Percentiles rank a stretch among this genome's conserved stretches.
phyloP scores from a whole-genome alignment of 805 yeast species.

The Cyberlindnera meyerae region DNA sequence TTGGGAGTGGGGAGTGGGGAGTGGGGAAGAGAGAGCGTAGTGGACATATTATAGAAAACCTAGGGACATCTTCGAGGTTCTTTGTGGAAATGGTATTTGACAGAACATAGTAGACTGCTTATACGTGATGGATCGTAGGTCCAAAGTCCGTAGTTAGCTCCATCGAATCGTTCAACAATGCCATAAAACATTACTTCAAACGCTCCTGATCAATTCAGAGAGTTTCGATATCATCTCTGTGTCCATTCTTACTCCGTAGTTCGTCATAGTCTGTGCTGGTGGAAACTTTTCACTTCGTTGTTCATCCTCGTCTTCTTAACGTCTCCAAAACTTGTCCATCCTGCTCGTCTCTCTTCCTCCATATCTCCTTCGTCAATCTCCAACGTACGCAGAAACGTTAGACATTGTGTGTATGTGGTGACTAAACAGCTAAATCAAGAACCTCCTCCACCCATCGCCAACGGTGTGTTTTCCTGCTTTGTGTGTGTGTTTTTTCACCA shows the following conservation, averaged over 20 bases:
- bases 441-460: background rate
- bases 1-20: background rate
- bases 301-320: background rate
- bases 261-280: too few species aligned
- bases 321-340: background rate
- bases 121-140: too few species aligned
- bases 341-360: too few species aligned
- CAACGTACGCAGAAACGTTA: conserved; percentile 29
- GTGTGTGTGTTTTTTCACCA: conserved; percentile 4
- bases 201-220: background rate
- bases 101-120: too few species aligned
- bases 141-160: too few species aligned
- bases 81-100: too few species aligned
- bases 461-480: background rate
- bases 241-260: too few species aligned
- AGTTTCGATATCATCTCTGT: too few species aligned
- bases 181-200: background rate
- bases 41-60: too few species aligned
- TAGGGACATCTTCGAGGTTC: too few species aligned
- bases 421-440: background rate
- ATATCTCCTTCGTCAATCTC: background rate
- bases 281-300: too few species aligned
- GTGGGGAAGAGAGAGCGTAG: background rate
- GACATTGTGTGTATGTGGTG: conserved; percentile 22
- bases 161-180: too few species aligned